A percentile compares a stretch with the other conserved stretches of the same genome.
Conservation (phyloP, 331 rosid genomes). For the Spiraea crenata region DNA sequence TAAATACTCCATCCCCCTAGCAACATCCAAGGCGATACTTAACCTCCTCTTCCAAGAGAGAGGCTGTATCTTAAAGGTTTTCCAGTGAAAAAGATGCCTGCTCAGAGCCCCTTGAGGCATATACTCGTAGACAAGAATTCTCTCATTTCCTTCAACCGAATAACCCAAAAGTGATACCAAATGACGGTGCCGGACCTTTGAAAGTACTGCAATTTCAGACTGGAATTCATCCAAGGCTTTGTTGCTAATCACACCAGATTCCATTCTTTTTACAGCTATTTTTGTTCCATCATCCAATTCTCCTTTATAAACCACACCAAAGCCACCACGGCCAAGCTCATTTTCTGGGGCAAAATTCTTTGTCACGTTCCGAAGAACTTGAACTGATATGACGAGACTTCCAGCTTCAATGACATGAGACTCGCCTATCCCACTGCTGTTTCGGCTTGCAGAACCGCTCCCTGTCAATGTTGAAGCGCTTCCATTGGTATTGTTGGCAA, state of each 20-base stretch:
- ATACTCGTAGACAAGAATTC: conserved; percentile 83
- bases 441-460: conserved; percentile 65
- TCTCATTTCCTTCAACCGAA: conserved; percentile 70
- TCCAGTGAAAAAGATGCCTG: conserved; percentile 92
- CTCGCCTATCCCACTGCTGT: conserved; percentile 59
- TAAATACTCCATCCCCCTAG: conserved; percentile 96
- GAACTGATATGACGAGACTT: conserved; percentile 83
- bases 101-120: conserved; percentile 99
- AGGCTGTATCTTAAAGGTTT: conserved; percentile 63
- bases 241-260: conserved; percentile 64
- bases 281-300: conserved; percentile 90
- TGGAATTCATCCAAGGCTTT: conserved; percentile 93
- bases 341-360: conserved; percentile 85
- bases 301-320: conserved; percentile 91
- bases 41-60: conserved; percentile 97
- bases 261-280: conserved; percentile 96
- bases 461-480: conserved; percentile 54
- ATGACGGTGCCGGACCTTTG: conserved; percentile 94
- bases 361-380: conserved; percentile 81
- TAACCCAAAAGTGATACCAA: conserved; percentile 87
- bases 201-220: conserved; percentile 89
- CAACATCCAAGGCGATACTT: conserved; percentile 91
- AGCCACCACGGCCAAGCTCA: conserved; percentile 98
- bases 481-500: conserved; percentile 54
- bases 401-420: conserved; percentile 91